Evolutionary conservation across 148 eudicot genomes (phyloP), one percentile per base, ranked within the genome.

Genomic region (Cornus florida): DNA sequence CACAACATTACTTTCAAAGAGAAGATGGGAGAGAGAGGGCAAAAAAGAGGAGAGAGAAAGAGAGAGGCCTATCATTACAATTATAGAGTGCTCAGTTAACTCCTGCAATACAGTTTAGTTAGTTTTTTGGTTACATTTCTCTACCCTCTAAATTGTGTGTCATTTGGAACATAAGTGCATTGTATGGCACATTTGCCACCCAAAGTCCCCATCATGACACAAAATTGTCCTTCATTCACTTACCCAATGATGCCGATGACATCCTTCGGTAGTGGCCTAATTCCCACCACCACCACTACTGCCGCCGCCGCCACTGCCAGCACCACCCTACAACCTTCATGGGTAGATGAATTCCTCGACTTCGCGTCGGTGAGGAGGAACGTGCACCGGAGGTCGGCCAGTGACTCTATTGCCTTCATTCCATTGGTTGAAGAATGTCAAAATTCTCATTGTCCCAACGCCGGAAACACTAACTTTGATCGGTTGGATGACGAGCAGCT

Each of bases 301-400:
- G 16, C 71, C 80, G 28, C 71, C 80, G 28, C 28, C 78, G 14
- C 80, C 83, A 17, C 17, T 13, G 16, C 71, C 80, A 50, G 82
- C 70, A 39, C 82, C 11, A 59, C 86, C 10, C 33, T 70, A 31
- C 76, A 79, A 0, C 57, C 87, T 1, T 81, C 82, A 0, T 92
- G 97, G 99, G 88, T 90, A 19, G 98, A 93, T 73, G 99, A 95
- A 14, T 95, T 95, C 82, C 94, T 95, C 78, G 99, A 95, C 81
- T 95, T 93, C 88, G 83, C 97, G 7, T 82, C 97, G 2, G 38
- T 82, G 0, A 75, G 92, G 41, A 86, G 99, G 5, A 90, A 78
- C 0, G 69, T 86, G 32, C 97, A 90, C 85, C 87, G 97, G 14
- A 84, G 99, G 28, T 91, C 97, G 5, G 84, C 83, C 24, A 95